Evolutionary conservation across 352 stramenopile species (phyloP), one percentile per base, ranked within the genome.

Genomic region (Phytophthora sojae): DNA sequence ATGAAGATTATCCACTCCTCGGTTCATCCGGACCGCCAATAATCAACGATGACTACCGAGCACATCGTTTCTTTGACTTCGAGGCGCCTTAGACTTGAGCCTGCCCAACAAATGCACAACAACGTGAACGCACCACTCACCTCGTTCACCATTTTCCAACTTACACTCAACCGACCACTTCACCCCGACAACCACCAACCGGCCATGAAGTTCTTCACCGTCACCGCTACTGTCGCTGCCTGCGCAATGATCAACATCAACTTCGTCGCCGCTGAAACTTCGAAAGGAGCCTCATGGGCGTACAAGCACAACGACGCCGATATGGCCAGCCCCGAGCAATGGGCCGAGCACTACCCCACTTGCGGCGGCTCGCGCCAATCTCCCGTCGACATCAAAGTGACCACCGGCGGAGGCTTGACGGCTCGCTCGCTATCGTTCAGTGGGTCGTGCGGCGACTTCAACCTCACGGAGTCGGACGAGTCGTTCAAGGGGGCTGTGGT

Each of bases 301-400:
- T 81, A 81, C 66, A 66, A 64, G 19, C n/a, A 17, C 45, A 25
- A 69, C 12, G 47, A 71, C 15, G 21, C 61, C 3, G 57, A 61
- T 4, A 61, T 76, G 25, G 69, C 69, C 26, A 49, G 44, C 14
- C 76, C 76, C 3, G 29, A 42, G 4, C 39, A 76, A 17, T 83
- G 72, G 76, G 65, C 29, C 25, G 21, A 69, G n/a, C 49, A 69
- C 37, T 79, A 71, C 61, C 51, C 66, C 3, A 68, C 56, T 4
- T 84, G 73, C 57, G 61, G 49, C 17, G 69, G 73, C n/a, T 60
- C 61, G 14, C 54, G 61, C 2, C 76, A 83, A 52, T 83, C 76
- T 6, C 76, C 76, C 3, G 76, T 84, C 57, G 64, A 84, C 57
- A 75, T 83, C 60, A 26, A 51, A 21, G 7, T 35, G 0, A 63